Evolutionary conservation across 1,284 basidiomycete species (phyloP).

Genomic region (Cutaneotrichosporon mucoides): DNA sequence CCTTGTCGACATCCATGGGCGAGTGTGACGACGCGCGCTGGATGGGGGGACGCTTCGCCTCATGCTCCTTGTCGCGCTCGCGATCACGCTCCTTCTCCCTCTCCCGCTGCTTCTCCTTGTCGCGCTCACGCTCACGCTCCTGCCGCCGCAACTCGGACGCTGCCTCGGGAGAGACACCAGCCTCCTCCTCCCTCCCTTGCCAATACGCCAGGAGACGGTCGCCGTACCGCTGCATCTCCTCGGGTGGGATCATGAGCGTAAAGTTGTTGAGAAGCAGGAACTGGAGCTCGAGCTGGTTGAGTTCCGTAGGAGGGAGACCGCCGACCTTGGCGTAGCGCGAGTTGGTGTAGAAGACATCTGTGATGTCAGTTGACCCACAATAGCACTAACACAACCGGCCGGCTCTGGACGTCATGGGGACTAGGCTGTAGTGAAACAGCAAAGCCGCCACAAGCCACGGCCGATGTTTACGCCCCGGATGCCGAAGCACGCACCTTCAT

Average conservation of each 20-base stretch:
- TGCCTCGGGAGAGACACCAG: background rate
- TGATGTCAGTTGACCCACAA: background rate
- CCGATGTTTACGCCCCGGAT: too few relatives aligned
- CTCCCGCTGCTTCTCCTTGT: background rate
- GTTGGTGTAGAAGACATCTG: constrained; percentile 98
- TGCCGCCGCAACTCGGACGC: constrained; percentile 5
- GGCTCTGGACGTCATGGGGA: too few relatives aligned
- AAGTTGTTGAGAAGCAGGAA: constrained; percentile 97
- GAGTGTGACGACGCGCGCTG: too few relatives aligned
- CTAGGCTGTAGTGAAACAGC: too few relatives aligned
- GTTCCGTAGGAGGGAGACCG: constrained; percentile 85
- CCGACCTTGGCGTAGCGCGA: constrained; percentile 98
- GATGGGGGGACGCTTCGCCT: too few relatives aligned
- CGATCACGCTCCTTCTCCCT: background rate
- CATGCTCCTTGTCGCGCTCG: background rate
- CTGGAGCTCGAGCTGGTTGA: constrained; percentile 95
- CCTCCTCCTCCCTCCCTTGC: constrained; percentile 33
- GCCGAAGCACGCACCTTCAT: background rate
- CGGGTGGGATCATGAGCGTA: constrained; percentile 74
- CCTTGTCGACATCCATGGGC: constrained; percentile 6
- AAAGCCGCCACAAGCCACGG: too few relatives aligned
- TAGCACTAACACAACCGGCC: too few relatives aligned
- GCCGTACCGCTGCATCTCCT: constrained; percentile 93
- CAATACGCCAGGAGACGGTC: constrained; percentile 69
- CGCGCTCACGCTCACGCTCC: constrained; percentile 9